These are phyloP conservation scores for Cercospora sp. DNA, from an alignment of 2,329 filamentous ascomycete species.

Conservation along the genomic window DNA sequence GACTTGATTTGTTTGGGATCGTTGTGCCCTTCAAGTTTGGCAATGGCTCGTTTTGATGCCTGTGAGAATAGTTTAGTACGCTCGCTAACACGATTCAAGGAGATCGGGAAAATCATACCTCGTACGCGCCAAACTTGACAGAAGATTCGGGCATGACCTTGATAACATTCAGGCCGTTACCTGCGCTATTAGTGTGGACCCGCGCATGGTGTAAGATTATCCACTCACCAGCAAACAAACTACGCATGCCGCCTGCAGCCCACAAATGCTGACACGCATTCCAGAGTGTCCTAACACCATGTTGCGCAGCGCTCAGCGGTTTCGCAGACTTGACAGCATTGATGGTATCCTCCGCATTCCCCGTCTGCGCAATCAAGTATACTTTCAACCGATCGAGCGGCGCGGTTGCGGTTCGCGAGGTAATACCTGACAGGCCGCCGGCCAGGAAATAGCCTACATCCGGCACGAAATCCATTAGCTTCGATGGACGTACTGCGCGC, in stretches of 20 bases:
- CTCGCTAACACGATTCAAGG: neutral
- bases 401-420: conserved; percentile 92
- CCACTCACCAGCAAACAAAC: conserved; percentile 80
- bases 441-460: conserved; percentile 97
- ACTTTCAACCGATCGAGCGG: conserved; percentile 97
- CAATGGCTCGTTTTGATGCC: conserved; percentile 84
- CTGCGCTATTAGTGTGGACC: conserved; percentile 48
- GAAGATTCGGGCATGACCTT: conserved; percentile 99
- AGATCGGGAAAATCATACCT: conserved; percentile 52
- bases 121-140: conserved; percentile 97
- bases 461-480: conserved; percentile 65
- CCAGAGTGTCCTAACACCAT: conserved; percentile 67
- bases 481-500: conserved; percentile 41
- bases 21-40: conserved; percentile 81
- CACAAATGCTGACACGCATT: conserved; percentile 77
- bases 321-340: conserved; percentile 70
- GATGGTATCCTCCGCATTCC: conserved; percentile 59
- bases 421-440: conserved; percentile 88
- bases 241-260: conserved; percentile 79
- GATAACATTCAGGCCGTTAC: conserved; percentile 92
- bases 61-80: conserved; percentile 33
- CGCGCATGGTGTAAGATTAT: neutral
- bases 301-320: conserved; percentile 63
- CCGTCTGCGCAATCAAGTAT: conserved; percentile 90
- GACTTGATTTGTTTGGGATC: conserved; percentile 77